Evolutionary conservation across 176 grass and related monocot species (phyloP), one percentile per base, ranked within the genome.

Genomic region (Oryza glaberrima): DNA sequence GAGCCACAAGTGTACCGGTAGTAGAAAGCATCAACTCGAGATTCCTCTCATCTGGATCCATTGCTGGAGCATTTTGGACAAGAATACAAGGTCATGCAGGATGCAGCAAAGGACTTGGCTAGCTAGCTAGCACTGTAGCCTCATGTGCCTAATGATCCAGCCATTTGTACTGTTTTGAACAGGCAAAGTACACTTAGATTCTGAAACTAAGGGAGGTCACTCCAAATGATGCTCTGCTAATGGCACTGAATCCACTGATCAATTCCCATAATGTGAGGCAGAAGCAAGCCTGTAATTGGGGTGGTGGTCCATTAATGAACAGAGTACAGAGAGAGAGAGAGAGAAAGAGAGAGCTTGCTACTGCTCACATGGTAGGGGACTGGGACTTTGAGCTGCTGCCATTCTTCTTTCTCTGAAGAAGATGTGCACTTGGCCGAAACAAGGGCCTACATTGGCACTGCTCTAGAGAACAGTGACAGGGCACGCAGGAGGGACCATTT

Each of bases 401-500:
- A 15, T 19, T 52, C 7, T 12, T 70, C 11, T 8, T 58, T 64
- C 36, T 49, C 48, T 70, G 14, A 22, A 69, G 56, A 72, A 38
- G 64, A 60, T 61, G 64, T n/a, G 38, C 87, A 79, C 35, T 77
- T 78, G 38, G 69, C 81, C 81, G 6, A 84, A 80, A 69, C 76
- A 1, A 76, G 82, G 69, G 19, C 81, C 87, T 74, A 84, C 81
- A 45, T 69, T 32, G 38, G 85, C 77, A 30, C 60, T 17, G 48
- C 48, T 49, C 70, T 60, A 63, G 76, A 69, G 47, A 12, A 30
- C 35, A 63, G 87, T 44, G 13, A 52, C 65, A 44, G 25, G 43
- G 34, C 56, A 73, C 38, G 54, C 65, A 70, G 64, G 36, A 76
- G 34, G 68, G 49, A 11, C 76, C 77, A 74, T 81, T 6, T 43